Percentiles rank a stretch among this genome's conserved stretches.
phyloP scores from a whole-genome alignment of 257 asterid genomes.

The Fraxinus americana region DNA sequence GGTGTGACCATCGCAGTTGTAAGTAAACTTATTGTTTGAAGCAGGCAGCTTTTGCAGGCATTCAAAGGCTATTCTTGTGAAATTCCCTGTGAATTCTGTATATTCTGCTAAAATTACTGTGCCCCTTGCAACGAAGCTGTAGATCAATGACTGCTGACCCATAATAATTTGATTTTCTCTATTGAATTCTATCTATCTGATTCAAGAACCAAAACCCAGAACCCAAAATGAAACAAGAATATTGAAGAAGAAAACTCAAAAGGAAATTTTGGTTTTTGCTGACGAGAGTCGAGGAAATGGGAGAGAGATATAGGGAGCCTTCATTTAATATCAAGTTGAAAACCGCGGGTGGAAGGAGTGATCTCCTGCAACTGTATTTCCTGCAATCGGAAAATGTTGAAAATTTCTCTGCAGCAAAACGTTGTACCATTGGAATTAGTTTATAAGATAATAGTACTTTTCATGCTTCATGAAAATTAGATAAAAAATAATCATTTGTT shows the following conservation, averaged over 20 bases:
- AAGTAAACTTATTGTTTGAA: constrained; percentile 31
- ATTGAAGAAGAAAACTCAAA: background rate
- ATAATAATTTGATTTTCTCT: background rate
- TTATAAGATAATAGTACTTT: too few species aligned
- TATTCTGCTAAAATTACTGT: constrained; percentile 27
- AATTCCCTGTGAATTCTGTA: constrained; percentile 28
- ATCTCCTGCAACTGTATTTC: background rate
- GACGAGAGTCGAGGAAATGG: background rate
- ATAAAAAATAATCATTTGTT: too few species aligned
- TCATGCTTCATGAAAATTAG: too few species aligned
- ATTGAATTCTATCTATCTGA: background rate
- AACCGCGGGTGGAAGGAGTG: background rate
- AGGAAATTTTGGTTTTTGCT: background rate
- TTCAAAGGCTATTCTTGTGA: constrained; percentile 29
- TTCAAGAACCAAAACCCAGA: background rate
- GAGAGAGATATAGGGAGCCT: background rate
- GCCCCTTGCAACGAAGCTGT: constrained; percentile 37
- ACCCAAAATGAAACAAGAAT: background rate
- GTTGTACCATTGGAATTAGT: background rate
- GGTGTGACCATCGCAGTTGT: constrained; percentile 25
- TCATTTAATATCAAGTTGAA: background rate
- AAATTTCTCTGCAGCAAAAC: background rate
- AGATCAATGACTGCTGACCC: constrained; percentile 22
- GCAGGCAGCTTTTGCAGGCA: constrained; percentile 41
- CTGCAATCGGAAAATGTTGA: background rate